Percentiles rank a stretch among this genome's conserved stretches.
These are phyloP conservation scores for Quercus tomentella DNA, from an alignment of 331 rosid species.

Conservation along the genomic window DNA sequence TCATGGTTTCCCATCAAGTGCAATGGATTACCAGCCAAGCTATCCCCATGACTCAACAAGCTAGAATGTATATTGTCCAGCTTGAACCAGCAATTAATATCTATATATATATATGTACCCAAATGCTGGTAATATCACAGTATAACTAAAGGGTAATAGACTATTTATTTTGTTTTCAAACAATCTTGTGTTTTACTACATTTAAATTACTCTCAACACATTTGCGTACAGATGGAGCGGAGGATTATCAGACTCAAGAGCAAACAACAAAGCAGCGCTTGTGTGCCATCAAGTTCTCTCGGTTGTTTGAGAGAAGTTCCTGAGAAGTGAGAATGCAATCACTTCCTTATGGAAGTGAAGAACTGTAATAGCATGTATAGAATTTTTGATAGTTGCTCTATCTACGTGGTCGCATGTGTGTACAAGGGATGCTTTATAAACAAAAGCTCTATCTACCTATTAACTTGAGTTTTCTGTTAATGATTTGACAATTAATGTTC, in stretches of 20 bases:
- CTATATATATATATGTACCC: no score
- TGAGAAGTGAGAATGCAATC: not conserved
- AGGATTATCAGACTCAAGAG: slow-evolving; percentile 29
- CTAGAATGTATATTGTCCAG: no score
- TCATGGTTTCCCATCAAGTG: no score
- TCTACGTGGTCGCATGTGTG: not conserved
- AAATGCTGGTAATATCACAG: no score
- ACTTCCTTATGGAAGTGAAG: not conserved
- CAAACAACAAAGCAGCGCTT: not conserved
- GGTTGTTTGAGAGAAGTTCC: not conserved
- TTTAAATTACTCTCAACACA: not conserved
- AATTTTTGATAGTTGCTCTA: not conserved
- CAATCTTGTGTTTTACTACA: not conserved
- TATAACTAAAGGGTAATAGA: not conserved
- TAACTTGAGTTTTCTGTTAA: not conserved
- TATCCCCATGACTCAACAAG: no score
- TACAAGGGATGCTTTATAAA: not conserved
- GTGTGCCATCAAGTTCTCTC: not conserved
- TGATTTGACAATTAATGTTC: not conserved
- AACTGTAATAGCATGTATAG: not conserved
- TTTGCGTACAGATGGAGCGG: slow-evolving; percentile 39
- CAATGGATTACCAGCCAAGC: no score
- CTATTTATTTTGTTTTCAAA: not conserved
- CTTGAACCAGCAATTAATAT: no score
- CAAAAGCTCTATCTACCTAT: not conserved